Conservation (phyloP, 345 rosid species). For the Triadica sebifera region DNA sequence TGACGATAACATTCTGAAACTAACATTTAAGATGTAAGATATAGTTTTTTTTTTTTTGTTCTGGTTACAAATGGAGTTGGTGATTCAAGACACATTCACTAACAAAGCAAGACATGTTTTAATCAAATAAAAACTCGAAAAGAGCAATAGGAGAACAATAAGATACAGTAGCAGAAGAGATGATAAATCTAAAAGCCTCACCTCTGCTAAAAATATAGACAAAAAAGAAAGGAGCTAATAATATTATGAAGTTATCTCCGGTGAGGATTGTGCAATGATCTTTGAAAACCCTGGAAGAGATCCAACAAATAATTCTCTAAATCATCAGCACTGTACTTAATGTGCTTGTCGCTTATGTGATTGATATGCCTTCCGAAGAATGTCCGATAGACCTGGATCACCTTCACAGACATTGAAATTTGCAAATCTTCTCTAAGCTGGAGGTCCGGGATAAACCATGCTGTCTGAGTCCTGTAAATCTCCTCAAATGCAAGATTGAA, state of each 20-base stretch:
- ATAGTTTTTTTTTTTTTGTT: too few species aligned
- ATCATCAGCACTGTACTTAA: slow-evolving; percentile 73
- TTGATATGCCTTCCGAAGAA: slow-evolving; percentile 59
- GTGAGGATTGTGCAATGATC: slow-evolving; percentile 52
- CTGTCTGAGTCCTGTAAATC: slow-evolving; percentile 72
- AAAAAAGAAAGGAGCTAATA: neutral
- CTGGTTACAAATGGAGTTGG: too few species aligned
- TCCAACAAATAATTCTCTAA: slow-evolving; percentile 63
- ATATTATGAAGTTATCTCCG: slow-evolving; percentile 40
- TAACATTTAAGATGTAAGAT: too few species aligned
- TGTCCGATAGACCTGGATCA: slow-evolving; percentile 73
- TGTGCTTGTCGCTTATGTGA: slow-evolving; percentile 53
- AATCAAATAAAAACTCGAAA: too few species aligned
- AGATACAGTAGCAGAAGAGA: too few species aligned
- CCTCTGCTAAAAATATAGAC: neutral
- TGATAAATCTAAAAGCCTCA: too few species aligned
- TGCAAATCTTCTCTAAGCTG: slow-evolving; percentile 72
- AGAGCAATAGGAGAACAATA: too few species aligned
- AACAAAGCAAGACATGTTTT: too few species aligned
- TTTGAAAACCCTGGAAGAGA: slow-evolving; percentile 75
- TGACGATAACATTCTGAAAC: too few species aligned
- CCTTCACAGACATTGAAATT: slow-evolving; percentile 62
- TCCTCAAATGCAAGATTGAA: slow-evolving; percentile 75
- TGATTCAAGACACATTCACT: too few species aligned
- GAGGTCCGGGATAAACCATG: slow-evolving; percentile 62